Evolutionary conservation across 148 eudicot species (phyloP).

Genomic region (Nyssa sinensis): DNA sequence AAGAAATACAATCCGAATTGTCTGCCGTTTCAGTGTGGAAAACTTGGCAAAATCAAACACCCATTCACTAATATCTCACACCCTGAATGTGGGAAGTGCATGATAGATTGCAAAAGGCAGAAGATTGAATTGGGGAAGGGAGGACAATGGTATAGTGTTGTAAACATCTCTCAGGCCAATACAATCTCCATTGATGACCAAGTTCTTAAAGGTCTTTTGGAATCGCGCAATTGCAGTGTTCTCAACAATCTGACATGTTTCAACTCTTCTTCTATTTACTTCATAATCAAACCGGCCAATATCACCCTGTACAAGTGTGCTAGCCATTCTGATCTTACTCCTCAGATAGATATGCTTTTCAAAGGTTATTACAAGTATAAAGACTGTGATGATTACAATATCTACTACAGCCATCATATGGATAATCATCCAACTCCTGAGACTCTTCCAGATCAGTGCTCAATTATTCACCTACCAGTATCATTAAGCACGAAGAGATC

Average conservation of each 20-base stretch:
- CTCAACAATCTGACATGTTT: conserved; percentile 5
- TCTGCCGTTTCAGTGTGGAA: conserved; percentile 31
- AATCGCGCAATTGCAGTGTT: no score
- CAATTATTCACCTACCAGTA: neutral
- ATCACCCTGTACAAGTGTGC: conserved; percentile 31
- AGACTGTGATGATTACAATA: neutral
- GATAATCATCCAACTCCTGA: neutral
- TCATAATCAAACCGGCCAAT: neutral
- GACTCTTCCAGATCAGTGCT: neutral
- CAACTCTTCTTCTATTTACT: conserved; percentile 12
- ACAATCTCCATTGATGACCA: no score
- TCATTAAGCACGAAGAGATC: neutral
- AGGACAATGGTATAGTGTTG: conserved; percentile 21
- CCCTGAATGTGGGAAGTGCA: conserved; percentile 29
- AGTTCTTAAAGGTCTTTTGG: no score
- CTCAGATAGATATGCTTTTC: neutral
- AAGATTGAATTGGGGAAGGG: conserved; percentile 17
- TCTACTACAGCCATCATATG: conserved; percentile 6
- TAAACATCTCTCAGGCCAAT: neutral
- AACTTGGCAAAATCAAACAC: conserved; percentile 11
- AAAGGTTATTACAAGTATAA: neutral
- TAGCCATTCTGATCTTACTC: neutral
- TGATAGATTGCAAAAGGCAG: conserved; percentile 25
- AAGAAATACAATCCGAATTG: conserved; percentile 8
- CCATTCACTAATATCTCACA: conserved; percentile 32